Conservation (phyloP, 164 flowering plant species). For the Stephania cephalantha region DNA sequence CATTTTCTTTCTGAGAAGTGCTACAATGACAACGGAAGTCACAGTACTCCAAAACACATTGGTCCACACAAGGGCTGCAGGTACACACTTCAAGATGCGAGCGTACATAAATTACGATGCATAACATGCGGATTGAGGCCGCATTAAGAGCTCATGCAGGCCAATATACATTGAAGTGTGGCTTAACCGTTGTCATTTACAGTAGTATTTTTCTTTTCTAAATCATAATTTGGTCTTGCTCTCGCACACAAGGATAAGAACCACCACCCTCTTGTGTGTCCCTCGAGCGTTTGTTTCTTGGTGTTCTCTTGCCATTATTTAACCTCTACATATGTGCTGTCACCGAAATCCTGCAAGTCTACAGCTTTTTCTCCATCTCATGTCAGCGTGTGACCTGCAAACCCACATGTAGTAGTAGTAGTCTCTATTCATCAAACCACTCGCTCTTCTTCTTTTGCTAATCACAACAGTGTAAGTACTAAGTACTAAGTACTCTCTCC, state of each 20-base stretch:
- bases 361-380: background rate
- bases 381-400: background rate
- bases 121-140: too few species aligned
- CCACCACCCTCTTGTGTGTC: conserved; percentile 9
- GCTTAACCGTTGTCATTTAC: too few species aligned
- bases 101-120: too few species aligned
- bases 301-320: conserved; percentile 21
- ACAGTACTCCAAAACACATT: too few species aligned
- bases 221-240: conserved; percentile 2
- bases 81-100: too few species aligned
- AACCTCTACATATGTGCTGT: conserved; percentile 8
- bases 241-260: conserved; percentile 24
- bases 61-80: too few species aligned
- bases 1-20: too few species aligned
- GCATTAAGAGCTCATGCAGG: too few species aligned
- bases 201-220: too few species aligned
- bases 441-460: background rate
- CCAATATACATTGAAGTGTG: too few species aligned
- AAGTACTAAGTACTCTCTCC: background rate
- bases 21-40: too few species aligned
- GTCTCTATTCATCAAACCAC: background rate
- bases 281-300: conserved; percentile 20
- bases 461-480: background rate
- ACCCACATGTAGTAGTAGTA: background rate
- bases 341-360: conserved; percentile 4